Base-by-base conservation (phyloP, 305 asterid genomes). In the Nicotiana rustica region DNA sequence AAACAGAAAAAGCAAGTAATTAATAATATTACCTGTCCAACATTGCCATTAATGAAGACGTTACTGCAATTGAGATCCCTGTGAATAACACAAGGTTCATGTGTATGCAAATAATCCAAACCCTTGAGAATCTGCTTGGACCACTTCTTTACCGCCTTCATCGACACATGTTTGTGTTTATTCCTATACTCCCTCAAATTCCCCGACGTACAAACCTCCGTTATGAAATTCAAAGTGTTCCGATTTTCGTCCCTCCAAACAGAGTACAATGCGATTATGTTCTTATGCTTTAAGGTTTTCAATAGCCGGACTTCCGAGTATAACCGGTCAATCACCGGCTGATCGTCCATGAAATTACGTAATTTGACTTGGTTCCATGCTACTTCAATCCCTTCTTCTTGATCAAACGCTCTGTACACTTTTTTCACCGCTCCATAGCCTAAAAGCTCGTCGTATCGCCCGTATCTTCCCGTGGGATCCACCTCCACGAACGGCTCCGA, bases 361-460 rank as follows among this genome's bases (percentile, higher is more conserved):
- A 93, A 52, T 49, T 94, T 94, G 8, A 94, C 97, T 76, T 89
- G 96, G 84, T 94, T 94, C 98, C 97, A 94, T 2, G 98, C 98
- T 59, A 94, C 97, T 88, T 93, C 98, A 47, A 93, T 92, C 3
- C 98, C 98, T 86, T 94, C 95, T 83, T 93, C 97, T 67, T 93
- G 97, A 82, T 94, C 98, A 52, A 94, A 94, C 6, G 95, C 98
- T 59, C 98, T 83, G 82, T 94, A 92, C 67, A 94, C 98, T 67
- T 88, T 94, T 85, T 94, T 94, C 83, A 92, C 90, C 0, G 97
- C 91, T 17, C 98, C 97, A 0, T 87, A 81, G 1, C 98, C 98
- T 0, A 94, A 89, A 44, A 94, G 90, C 89, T 92, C 98, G 13
- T 31, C 78, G 35, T 94, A 94, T 35, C 98, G 92, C n/a, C 98